phyloP scores from a whole-genome alignment of 108 stramenopile species.

The Bacterosira constricta region DNA sequence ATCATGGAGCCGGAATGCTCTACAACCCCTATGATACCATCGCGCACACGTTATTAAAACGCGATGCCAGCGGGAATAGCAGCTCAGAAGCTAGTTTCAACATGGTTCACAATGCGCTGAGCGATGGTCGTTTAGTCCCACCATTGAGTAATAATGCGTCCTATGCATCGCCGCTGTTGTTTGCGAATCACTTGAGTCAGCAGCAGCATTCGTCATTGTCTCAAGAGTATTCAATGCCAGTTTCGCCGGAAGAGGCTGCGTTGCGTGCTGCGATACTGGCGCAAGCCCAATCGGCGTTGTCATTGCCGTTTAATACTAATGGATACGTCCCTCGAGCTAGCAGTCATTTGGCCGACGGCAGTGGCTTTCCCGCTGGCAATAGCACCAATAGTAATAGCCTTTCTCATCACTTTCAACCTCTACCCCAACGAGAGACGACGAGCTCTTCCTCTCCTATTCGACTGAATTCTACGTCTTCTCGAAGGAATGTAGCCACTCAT shows the following conservation, averaged over 20 bases:
- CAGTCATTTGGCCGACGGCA: background rate
- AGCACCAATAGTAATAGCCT: background rate
- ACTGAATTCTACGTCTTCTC: background rate
- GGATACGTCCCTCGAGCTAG: background rate
- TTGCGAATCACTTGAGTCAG: too few relatives aligned
- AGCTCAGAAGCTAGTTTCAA: background rate
- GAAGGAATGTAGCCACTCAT: too few relatives aligned
- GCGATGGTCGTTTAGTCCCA: too few relatives aligned
- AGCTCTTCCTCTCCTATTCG: background rate
- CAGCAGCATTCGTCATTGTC: background rate
- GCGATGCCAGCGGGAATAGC: background rate
- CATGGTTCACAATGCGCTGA: too few relatives aligned
- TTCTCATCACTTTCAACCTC: background rate
- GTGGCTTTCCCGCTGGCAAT: background rate
- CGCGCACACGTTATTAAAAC: background rate
- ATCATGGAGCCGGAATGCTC: background rate
- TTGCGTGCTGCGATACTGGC: background rate
- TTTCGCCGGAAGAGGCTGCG: too few relatives aligned
- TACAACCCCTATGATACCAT: constrained; percentile 23
- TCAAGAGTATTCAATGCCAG: background rate
- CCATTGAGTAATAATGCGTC: too few relatives aligned
- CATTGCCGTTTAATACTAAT: background rate
- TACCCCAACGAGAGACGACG: background rate
- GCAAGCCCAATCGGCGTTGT: background rate
- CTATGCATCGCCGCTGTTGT: too few relatives aligned